A percentile compares a stretch with the other conserved stretches of the same genome.
Evolutionary conservation across 2,329 filamentous ascomycete genomes (phyloP).

Genomic region (Curvularia hawaiiensis): DNA sequence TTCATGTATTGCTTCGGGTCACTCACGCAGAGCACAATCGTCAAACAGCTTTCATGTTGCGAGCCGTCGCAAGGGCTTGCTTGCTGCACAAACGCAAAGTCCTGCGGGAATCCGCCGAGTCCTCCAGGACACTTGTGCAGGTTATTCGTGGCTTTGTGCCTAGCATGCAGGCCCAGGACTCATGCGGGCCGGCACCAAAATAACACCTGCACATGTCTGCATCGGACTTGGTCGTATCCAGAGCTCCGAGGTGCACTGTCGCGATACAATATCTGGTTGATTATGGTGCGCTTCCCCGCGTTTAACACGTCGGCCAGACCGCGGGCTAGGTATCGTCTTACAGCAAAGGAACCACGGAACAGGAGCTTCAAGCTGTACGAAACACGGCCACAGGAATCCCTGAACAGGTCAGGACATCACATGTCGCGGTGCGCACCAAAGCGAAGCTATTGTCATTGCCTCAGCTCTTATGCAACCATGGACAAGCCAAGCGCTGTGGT

Average conservation of each 20-base stretch:
- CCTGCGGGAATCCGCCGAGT: conserved; percentile 11
- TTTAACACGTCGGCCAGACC: neutral
- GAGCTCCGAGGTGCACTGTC: neutral
- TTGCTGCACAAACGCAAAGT: conserved; percentile 10
- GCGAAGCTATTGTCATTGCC: too few relatives aligned
- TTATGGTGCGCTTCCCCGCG: conserved; percentile 1
- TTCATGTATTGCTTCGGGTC: conserved; percentile 1
- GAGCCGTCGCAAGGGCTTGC: neutral
- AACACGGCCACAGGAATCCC: neutral
- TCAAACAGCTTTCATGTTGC: neutral
- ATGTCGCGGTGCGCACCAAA: too few relatives aligned
- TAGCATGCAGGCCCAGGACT: conserved; percentile 9
- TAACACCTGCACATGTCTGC: conserved; percentile 2
- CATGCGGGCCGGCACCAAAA: conserved; percentile 11
- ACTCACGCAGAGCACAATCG: conserved; percentile 1
- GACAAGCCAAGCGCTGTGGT: too few relatives aligned
- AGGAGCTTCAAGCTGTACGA: too few relatives aligned
- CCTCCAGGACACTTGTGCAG: conserved; percentile 1
- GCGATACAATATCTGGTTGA: neutral
- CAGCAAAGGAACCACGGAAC: neutral
- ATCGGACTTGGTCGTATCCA: conserved; percentile 11
- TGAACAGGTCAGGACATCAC: too few relatives aligned
- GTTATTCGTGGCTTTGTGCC: conserved; percentile 9
- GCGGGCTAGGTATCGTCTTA: neutral
- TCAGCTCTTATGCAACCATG: too few relatives aligned